These are phyloP conservation scores for Neurospora sp. DNA, from an alignment of 495 filamentous ascomycete species.

Conservation along the genomic window DNA sequence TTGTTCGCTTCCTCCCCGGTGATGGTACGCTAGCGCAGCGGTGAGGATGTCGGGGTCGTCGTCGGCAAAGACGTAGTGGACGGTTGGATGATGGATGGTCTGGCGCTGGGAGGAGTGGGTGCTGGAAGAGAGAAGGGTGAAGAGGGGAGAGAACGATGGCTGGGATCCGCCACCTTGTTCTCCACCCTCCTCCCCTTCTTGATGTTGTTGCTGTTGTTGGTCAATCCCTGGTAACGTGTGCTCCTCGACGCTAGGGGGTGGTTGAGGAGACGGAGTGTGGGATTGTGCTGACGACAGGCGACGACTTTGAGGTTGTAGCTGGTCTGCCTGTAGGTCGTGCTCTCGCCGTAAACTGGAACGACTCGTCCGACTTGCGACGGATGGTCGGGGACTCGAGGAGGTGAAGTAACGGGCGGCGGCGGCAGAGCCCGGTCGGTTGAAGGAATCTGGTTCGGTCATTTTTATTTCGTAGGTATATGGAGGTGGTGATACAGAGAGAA, in stretches of 20 bases:
- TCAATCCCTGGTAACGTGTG: background rate
- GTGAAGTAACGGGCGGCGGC: conserved; percentile 8
- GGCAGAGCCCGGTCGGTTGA: conserved; percentile 17
- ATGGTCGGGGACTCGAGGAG: conserved; percentile 18
- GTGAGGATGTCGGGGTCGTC: conserved; percentile 61
- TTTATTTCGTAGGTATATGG: background rate
- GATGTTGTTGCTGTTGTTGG: background rate
- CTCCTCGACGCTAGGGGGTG: background rate
- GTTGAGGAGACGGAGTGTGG: conserved; percentile 6
- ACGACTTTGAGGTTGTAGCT: background rate
- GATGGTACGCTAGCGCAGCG: conserved; percentile 31
- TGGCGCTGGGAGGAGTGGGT: conserved; percentile 20
- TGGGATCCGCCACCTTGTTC: conserved; percentile 3
- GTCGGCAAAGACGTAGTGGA: conserved; percentile 86
- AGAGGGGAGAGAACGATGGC: conserved; percentile 52
- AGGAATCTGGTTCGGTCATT: conserved; percentile 15
- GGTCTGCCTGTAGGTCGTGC: conserved; percentile 12
- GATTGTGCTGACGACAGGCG: conserved; percentile 12
- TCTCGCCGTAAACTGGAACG: conserved; percentile 20
- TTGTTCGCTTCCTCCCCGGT: conserved; percentile 9
- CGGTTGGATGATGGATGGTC: conserved; percentile 59
- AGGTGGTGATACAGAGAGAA: background rate
- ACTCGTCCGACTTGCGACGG: conserved; percentile 16
- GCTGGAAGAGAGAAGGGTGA: conserved; percentile 47
- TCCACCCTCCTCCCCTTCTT: background rate